Percentiles rank a stretch among this genome's conserved stretches.
Evolutionary conservation across 164 flowering plant genomes (phyloP).

Genomic region (Protea cynaroides): DNA sequence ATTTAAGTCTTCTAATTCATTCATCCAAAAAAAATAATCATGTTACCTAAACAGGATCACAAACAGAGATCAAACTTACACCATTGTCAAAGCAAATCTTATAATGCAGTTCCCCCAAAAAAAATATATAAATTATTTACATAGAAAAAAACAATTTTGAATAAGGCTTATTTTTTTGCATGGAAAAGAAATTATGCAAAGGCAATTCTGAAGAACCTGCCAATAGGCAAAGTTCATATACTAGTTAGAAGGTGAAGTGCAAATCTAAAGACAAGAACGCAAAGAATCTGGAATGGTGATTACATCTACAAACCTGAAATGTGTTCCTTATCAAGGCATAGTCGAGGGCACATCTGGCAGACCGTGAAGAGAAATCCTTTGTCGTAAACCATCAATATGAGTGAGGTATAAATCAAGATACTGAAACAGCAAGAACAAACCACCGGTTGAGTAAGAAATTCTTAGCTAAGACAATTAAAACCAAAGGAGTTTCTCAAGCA

Average conservation of each 20-base stretch:
- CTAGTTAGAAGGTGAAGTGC: background rate
- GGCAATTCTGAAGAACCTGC: too few species aligned
- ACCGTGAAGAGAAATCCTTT: conserved; percentile 38
- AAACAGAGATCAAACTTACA: too few species aligned
- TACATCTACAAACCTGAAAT: conserved; percentile 53
- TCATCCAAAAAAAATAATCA: too few species aligned
- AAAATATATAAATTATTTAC: too few species aligned
- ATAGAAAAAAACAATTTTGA: too few species aligned
- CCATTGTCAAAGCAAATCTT: too few species aligned
- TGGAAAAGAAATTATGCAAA: too few species aligned
- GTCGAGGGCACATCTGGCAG: conserved; percentile 32
- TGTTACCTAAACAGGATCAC: too few species aligned
- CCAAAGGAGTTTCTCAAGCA: background rate
- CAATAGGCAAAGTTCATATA: background rate
- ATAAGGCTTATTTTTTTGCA: too few species aligned
- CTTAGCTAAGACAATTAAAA: background rate
- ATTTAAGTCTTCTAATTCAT: too few species aligned
- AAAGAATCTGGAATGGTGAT: background rate
- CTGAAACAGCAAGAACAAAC: conserved; percentile 39
- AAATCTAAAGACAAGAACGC: background rate
- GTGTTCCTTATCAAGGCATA: conserved; percentile 52
- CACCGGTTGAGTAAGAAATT: background rate
- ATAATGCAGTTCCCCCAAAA: too few species aligned
- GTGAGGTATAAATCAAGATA: conserved; percentile 80
- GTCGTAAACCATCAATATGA: conserved; percentile 80